Conservation (phyloP, 1,284 basidiomycete species). For the Fomitopsis schrenkii region DNA sequence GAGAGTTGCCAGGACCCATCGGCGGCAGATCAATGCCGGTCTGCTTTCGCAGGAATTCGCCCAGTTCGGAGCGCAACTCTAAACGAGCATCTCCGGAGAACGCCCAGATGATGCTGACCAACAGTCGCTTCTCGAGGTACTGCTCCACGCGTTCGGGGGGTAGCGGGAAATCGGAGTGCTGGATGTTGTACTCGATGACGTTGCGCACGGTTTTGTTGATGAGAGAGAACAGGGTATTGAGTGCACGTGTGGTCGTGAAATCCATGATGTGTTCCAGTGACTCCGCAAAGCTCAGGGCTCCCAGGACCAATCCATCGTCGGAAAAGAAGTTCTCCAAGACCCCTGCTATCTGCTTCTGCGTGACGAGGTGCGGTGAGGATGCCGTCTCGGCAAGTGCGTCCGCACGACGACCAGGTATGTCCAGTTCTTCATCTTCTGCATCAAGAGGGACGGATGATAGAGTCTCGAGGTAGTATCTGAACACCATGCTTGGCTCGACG, state of each 20-base stretch:
- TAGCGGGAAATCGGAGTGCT: slow-evolving; percentile 95
- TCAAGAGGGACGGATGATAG: slow-evolving; percentile 80
- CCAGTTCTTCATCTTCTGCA: slow-evolving; percentile 86
- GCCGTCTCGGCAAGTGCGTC: slow-evolving; percentile 52
- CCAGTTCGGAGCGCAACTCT: slow-evolving; percentile 86
- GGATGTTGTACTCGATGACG: slow-evolving; percentile 91
- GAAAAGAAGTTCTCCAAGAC: slow-evolving; percentile 84
- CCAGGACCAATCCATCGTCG: slow-evolving; percentile 77
- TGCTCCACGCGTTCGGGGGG: slow-evolving; percentile 80
- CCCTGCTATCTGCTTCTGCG: slow-evolving; percentile 77
- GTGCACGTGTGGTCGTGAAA: slow-evolving; percentile 87
- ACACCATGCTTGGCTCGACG: slow-evolving; percentile 89
- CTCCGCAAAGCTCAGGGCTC: slow-evolving; percentile 77
- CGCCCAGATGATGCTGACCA: slow-evolving; percentile 95
- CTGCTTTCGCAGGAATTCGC: slow-evolving; percentile 81
- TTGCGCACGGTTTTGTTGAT: slow-evolving; percentile 96
- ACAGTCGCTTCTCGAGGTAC: slow-evolving; percentile 88
- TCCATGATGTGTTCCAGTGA: slow-evolving; percentile 98
- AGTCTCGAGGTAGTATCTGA: slow-evolving; percentile 82
- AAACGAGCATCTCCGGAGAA: slow-evolving; percentile 96
- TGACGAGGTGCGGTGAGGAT: slow-evolving; percentile 62
- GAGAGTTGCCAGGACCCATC: slow-evolving; percentile 69
- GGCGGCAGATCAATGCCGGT: slow-evolving; percentile 90
- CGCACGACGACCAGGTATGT: slow-evolving; percentile 55
- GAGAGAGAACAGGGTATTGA: slow-evolving; percentile 95